phyloP scores from a whole-genome alignment of 495 filamentous ascomycete species.

The Recurvomyces mirabilis region DNA sequence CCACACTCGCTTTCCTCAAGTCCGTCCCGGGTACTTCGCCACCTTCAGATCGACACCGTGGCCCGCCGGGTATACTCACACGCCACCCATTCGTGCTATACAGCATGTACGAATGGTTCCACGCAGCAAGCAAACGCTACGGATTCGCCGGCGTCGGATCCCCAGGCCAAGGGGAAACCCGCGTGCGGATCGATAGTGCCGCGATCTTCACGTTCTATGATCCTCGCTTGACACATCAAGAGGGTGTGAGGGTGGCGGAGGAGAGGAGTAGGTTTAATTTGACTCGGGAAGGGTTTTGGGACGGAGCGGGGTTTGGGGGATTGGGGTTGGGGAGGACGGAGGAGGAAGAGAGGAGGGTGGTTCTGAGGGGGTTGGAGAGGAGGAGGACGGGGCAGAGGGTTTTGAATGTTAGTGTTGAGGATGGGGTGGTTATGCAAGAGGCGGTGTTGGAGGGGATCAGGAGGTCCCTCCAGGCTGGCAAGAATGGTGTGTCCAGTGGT shows the following conservation, averaged over 20 bases:
- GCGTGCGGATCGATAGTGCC: slow-evolving; percentile 23
- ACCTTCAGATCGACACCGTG: neutral
- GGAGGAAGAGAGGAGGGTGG: neutral
- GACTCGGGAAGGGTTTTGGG: neutral
- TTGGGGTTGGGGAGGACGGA: too few relatives aligned
- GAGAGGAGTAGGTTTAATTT: slow-evolving; percentile 6
- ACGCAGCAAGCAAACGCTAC: slow-evolving; percentile 17
- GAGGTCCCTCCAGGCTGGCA: slow-evolving; percentile 11
- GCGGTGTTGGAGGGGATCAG: slow-evolving; percentile 21
- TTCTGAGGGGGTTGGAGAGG: slow-evolving; percentile 20
- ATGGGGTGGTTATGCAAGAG: slow-evolving; percentile 25
- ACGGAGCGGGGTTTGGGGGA: neutral
- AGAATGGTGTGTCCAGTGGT: slow-evolving; percentile 1
- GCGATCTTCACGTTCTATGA: slow-evolving; percentile 31
- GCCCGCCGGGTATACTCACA: neutral
- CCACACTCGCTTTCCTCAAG: too few relatives aligned
- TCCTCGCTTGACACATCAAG: slow-evolving; percentile 19
- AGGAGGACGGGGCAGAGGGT: slow-evolving; percentile 26
- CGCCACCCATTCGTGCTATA: neutral
- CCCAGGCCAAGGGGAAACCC: slow-evolving; percentile 9
- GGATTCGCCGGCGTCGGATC: slow-evolving; percentile 2
- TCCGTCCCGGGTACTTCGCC: neutral
- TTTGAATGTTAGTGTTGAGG: slow-evolving; percentile 17
- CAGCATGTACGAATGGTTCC: slow-evolving; percentile 21
- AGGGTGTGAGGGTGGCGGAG: slow-evolving; percentile 13